A percentile compares a stretch with the other conserved stretches of the same genome.
These are phyloP conservation scores for Leccinum obscurum DNA, from an alignment of 768 basidiomycete genomes.

Conservation along the genomic window DNA sequence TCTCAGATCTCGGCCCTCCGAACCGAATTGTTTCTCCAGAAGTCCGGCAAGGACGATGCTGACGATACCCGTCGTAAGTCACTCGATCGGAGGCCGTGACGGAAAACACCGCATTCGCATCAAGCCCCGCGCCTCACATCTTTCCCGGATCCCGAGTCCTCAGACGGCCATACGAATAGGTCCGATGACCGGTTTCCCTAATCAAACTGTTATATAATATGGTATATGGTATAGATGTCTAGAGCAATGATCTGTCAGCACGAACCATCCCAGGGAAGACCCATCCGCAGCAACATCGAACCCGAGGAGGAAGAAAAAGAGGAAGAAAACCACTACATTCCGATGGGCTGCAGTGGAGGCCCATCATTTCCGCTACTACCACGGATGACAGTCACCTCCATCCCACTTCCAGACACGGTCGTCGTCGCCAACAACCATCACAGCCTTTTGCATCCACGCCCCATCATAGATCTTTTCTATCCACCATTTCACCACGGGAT, in stretches of 20 bases:
- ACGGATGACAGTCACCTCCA: constrained; percentile 26
- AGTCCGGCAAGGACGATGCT: not conserved
- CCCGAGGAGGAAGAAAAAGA: not conserved
- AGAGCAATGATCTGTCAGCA: not conserved
- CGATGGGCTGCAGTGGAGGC: not conserved
- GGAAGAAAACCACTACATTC: not conserved
- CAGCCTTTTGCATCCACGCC: constrained; percentile 38
- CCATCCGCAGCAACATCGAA: not conserved
- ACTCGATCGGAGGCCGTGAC: not conserved
- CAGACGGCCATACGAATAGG: not conserved
- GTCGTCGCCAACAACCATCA: constrained; percentile 39
- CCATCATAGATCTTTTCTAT: constrained; percentile 38
- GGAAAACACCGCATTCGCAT: not conserved
- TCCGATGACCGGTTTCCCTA: not conserved
- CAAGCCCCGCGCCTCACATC: not conserved
- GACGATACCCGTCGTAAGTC: not conserved
- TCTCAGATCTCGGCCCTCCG: not conserved
- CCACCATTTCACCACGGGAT: constrained; percentile 43
- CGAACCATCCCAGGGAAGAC: not conserved
- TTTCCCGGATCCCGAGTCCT: not conserved
- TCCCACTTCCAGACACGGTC: constrained; percentile 22
- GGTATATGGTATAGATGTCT: not conserved
- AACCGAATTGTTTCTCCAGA: not conserved
- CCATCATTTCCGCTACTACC: not conserved
- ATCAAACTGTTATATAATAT: not conserved